Evolutionary conservation across 805 yeast genomes (phyloP), one percentile per base, ranked within the genome.

Genomic region (Zygotorulaspora florentina): DNA sequence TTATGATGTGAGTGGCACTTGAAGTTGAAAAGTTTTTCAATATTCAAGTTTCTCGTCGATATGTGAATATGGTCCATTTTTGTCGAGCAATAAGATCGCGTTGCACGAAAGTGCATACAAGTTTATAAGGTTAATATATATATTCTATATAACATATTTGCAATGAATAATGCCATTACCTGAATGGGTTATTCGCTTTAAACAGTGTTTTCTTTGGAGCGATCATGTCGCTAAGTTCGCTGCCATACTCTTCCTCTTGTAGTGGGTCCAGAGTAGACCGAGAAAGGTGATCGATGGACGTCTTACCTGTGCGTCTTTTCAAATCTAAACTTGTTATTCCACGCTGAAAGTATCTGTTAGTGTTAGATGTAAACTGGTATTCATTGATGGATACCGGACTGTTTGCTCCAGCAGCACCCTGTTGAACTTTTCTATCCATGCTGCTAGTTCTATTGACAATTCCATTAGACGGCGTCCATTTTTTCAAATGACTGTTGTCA

Each of bases 401-500:
- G 20, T 42, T 38, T 16, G 40, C 42, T 10, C 39, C 10, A 15
- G 18, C 18, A 8, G 27, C 36, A 8, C 23, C 16, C 3, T 6
- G n/a, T 10, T 13, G 34, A 8, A 20, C 11, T 30, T 4, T 36
- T n/a, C 9, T 11, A 35, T n/a, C 27, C 13, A 26, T 28, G 40
- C 20, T 16, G 4, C 34, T 29, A 26, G 35, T 20, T 31, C 34
- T 27, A 8, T 12, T 23, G 25, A 35, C 8, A 12, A 20, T 31
- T 8, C 40, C 46, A 25, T n/a, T 42, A n/a, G 28, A 36, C 47
- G 15, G 18, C 3, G 18, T 42, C 42, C 39, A 47, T 37, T 43
- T 42, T 39, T 44, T 53, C 25, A 64, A 39, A 50, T 62, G 67
- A 36, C 65, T 59, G 40, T 61, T 62, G 44, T 62, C 67, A 1